These are phyloP conservation scores for Verticillium longisporum DNA, from an alignment of 2,329 filamentous ascomycete species.

Conservation along the genomic window DNA sequence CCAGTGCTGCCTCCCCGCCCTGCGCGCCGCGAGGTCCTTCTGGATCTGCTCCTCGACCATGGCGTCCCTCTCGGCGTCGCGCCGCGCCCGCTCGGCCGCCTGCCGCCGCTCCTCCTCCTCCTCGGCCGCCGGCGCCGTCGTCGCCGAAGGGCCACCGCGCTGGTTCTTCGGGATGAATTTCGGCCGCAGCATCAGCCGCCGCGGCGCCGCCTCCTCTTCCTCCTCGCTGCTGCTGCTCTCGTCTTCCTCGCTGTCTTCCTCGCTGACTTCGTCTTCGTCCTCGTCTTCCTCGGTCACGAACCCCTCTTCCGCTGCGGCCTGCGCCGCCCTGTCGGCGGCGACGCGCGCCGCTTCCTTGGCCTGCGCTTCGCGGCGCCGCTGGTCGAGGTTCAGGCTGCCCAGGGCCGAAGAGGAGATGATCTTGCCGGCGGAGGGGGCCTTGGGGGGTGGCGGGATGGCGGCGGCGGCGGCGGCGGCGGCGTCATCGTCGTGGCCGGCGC, in stretches of 20 bases:
- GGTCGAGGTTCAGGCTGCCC: slow-evolving; percentile 44
- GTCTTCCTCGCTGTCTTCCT: slow-evolving; percentile 24
- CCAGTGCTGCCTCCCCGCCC: slow-evolving; percentile 79
- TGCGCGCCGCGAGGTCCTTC: slow-evolving; percentile 69
- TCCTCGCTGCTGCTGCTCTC: slow-evolving; percentile 32
- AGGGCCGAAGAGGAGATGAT: slow-evolving; percentile 49
- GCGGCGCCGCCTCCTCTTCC: slow-evolving; percentile 51
- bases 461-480: slow-evolving; percentile 15
- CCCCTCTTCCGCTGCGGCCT: slow-evolving; percentile 49
- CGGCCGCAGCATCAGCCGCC: slow-evolving; percentile 52
- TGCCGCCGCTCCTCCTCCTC: slow-evolving; percentile 26
- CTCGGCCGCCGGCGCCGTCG: slow-evolving; percentile 12
- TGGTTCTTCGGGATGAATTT: slow-evolving; percentile 58
- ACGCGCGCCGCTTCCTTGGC: slow-evolving; percentile 38
- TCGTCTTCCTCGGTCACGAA: slow-evolving; percentile 53
- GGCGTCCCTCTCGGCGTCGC: slow-evolving; percentile 66
- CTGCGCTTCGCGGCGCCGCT: slow-evolving; percentile 36
- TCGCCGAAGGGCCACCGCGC: slow-evolving; percentile 26
- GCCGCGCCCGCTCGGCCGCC: slow-evolving; percentile 55
- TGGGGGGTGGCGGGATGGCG: slow-evolving; percentile 51
- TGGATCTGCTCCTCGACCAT: slow-evolving; percentile 85
- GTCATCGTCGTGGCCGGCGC: slow-evolving; percentile 14
- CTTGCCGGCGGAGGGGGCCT: slow-evolving; percentile 47
- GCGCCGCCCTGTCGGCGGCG: slow-evolving; percentile 43
- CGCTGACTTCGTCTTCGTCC: slow-evolving; percentile 26